Conservation (phyloP, 73 alveolate species). For the Uronychia binucleata region DNA sequence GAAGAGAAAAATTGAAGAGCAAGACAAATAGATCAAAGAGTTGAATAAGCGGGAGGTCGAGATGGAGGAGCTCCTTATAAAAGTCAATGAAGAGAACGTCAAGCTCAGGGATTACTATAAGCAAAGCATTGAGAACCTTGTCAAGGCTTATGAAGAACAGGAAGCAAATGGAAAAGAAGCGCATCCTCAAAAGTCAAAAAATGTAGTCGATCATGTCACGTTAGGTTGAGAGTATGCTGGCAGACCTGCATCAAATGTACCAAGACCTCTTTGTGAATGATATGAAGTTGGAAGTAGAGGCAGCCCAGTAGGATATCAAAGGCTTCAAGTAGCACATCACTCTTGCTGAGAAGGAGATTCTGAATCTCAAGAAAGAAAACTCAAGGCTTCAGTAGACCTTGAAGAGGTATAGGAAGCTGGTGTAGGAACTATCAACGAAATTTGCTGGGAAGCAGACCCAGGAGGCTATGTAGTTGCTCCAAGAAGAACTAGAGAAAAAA, state of each 20-base stretch:
- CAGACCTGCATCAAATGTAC: neutral
- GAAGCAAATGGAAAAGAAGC: too few species aligned
- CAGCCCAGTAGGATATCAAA: neutral
- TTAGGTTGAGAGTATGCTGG: neutral
- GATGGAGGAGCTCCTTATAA: neutral
- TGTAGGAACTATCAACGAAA: neutral
- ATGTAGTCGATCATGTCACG: neutral
- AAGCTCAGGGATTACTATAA: neutral
- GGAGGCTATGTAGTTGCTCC: neutral
- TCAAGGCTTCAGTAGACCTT: neutral
- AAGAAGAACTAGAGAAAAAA: neutral
- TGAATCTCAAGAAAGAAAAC: neutral
- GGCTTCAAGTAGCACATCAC: neutral
- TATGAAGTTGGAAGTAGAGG: neutral
- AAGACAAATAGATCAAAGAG: neutral
- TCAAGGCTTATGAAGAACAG: too few species aligned
- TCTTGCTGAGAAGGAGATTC: neutral
- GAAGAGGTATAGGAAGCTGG: neutral
- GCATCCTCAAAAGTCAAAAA: neutral
- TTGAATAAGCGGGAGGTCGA: neutral
- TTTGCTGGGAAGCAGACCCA: neutral
- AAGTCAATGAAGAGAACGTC: neutral
- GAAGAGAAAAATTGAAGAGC: neutral
- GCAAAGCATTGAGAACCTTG: neutral
- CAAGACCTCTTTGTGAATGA: neutral